phyloP scores from a whole-genome alignment of 192 early-diverging fungal species.

The Entomortierella lignicola region DNA sequence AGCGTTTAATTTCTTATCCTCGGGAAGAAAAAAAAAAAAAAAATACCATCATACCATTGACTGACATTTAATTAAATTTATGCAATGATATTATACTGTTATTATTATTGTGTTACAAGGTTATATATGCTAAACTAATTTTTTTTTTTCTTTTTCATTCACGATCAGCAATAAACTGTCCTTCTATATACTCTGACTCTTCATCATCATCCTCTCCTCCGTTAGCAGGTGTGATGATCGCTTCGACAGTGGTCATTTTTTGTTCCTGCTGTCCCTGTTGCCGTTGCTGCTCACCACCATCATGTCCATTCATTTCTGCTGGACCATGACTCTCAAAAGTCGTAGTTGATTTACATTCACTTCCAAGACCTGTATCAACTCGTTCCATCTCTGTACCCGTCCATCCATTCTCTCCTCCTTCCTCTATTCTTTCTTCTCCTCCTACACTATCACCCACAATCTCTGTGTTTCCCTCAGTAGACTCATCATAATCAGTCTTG shows the following conservation, averaged over 20 bases:
- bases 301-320: not conserved
- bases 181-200: slow-evolving; percentile 22
- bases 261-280: not conserved
- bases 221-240: not conserved
- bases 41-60: too few species aligned
- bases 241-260: not conserved
- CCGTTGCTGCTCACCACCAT: not conserved
- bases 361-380: not conserved
- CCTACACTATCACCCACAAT: not conserved
- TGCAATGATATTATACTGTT: too few species aligned
- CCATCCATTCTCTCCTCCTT: not conserved
- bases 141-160: slow-evolving; percentile 2
- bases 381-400: slow-evolving; percentile 2
- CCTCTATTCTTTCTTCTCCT: too few species aligned
- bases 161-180: slow-evolving; percentile 14
- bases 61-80: too few species aligned
- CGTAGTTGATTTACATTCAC: not conserved
- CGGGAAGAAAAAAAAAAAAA: too few species aligned
- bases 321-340: not conserved
- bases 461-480: not conserved
- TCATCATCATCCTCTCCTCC: slow-evolving; percentile 9
- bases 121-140: not conserved
- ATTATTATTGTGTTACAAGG: too few species aligned
- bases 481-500: not conserved
- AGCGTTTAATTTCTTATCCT: too few species aligned